Base-by-base conservation (phyloP, 176 grass and related monocot species). In the Phyllostachys edulis region DNA sequence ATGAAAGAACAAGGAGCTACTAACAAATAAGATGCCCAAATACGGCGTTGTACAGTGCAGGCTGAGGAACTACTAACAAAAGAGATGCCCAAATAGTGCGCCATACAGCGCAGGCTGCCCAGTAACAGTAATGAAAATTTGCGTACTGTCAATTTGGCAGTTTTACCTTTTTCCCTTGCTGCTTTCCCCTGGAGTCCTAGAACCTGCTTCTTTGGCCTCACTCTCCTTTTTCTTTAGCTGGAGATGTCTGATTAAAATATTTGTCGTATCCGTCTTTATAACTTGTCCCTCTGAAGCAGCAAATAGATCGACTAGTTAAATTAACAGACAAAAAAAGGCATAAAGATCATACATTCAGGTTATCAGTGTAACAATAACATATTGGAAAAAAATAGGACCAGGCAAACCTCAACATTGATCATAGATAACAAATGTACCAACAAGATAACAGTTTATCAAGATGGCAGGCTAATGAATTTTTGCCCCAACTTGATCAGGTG, bases 191-290 rank as follows among this genome's bases (percentile, higher is more conserved):
- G 73, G 59, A 77, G 75, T 73, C 51, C 82, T 91, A 65, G 79
- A 72, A 90, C 52, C 86, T 49, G 52, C 5, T 37, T 94, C 93
- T 72, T 92, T 94, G 46, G 71, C 75, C 27, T 94, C 94, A 76
- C 45, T 94, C 71, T 91, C 94, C 63, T 91, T 89, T 74, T 97
- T 95, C 80, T 84, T 95, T 63, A 93, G 78, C 81, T 98, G 91
- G 47, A 98, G 93, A 94, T 94, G 85, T 80, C 96, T 98, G 69
- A 95, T 98, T 79, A 98, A 92, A 87, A 98, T 94, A 71, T 98
- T 98, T 46, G 91, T 95, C 23, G 85, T 61, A 89, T 98, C 85
- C 16, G 96, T 98, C 73, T 92, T 80, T 74, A 95, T 95, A 82
- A 98, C 64, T 83, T 98, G 93, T 44, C 84, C 96, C 69, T 92